phyloP scores from a whole-genome alignment of 495 filamentous ascomycete genomes.

The Acidomyces sp. region DNA sequence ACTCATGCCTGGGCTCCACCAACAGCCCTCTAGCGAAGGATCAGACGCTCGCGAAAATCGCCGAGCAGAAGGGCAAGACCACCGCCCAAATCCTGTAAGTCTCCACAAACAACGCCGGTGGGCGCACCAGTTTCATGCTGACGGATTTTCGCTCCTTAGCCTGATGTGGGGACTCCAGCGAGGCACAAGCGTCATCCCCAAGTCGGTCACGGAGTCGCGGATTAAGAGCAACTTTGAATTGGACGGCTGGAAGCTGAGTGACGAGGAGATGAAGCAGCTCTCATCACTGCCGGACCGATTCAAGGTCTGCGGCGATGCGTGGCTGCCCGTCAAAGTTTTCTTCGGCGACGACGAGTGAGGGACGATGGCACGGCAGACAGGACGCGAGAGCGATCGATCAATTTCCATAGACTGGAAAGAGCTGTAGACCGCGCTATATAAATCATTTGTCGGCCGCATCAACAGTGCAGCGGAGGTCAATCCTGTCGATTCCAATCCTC shows the following conservation, averaged over 20 bases:
- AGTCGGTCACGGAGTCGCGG: conserved; percentile 28
- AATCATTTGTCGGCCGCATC: no score
- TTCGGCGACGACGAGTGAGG: conserved; percentile 51
- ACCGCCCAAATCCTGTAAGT: conserved; percentile 27
- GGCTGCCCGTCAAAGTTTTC: conserved; percentile 57
- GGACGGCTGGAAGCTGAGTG: conserved; percentile 28
- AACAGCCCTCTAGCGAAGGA: conserved; percentile 31
- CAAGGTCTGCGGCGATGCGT: conserved; percentile 32
- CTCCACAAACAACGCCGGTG: neutral
- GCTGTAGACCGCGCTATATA: no score
- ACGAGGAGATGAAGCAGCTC: conserved; percentile 29
- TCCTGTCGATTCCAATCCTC: no score
- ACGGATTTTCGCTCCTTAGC: conserved; percentile 3
- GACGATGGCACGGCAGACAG: neutral
- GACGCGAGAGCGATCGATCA: no score
- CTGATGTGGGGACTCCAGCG: conserved; percentile 33
- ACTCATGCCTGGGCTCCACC: conserved; percentile 31
- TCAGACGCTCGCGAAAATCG: conserved; percentile 25
- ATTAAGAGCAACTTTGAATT: conserved; percentile 31
- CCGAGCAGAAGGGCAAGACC: conserved; percentile 27
- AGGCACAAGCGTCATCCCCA: conserved; percentile 31
- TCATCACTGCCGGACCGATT: conserved; percentile 27
- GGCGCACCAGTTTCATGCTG: no score
- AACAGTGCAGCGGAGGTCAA: no score
- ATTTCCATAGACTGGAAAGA: no score